A percentile compares a stretch with the other conserved stretches of the same genome.
phyloP scores from a whole-genome alignment of 2,329 filamentous ascomycete genomes.

The Pleurostoma richardsiae region DNA sequence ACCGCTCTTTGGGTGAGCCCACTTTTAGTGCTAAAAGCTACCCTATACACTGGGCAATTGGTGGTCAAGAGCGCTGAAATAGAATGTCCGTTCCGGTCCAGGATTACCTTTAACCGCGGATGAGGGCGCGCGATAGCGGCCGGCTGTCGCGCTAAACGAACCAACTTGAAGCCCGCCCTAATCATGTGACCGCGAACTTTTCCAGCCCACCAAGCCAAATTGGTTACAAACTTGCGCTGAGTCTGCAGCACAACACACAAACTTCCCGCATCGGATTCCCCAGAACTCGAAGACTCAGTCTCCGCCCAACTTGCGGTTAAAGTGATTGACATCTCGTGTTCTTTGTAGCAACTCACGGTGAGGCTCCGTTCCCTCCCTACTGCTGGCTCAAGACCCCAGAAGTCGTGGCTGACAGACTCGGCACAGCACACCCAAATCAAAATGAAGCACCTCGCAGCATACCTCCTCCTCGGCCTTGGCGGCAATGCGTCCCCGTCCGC shows the following conservation, averaged over 20 bases:
- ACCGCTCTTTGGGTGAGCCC: too few species aligned
- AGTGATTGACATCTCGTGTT: conserved; percentile 98
- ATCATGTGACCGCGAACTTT: conserved; percentile 18
- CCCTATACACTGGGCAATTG: too few species aligned
- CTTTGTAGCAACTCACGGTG: conserved; percentile 20
- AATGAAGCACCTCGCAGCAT: conserved; percentile 99
- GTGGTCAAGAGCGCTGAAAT: too few species aligned
- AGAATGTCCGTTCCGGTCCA: too few species aligned
- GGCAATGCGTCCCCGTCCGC: conserved; percentile 88
- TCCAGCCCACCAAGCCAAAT: conserved; percentile 11
- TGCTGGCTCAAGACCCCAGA: too few species aligned
- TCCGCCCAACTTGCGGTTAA: conserved; percentile 98
- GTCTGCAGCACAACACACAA: too few species aligned
- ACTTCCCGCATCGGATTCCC: conserved; percentile 10
- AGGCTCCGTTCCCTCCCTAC: too few species aligned
- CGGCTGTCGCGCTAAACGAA: not conserved
- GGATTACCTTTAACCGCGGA: too few species aligned
- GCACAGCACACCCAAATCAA: conserved; percentile 39
- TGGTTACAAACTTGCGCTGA: too few species aligned
- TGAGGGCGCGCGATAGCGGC: too few species aligned
- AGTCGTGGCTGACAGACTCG: too few species aligned
- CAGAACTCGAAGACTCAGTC: conserved; percentile 98
- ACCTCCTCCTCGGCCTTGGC: conserved; percentile 92
- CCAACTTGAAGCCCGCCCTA: conserved; percentile 13
- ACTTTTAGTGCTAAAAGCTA: too few species aligned